Evolutionary conservation across 306 rosid genomes (phyloP).

Genomic region (Gastrolobium villosum): DNA sequence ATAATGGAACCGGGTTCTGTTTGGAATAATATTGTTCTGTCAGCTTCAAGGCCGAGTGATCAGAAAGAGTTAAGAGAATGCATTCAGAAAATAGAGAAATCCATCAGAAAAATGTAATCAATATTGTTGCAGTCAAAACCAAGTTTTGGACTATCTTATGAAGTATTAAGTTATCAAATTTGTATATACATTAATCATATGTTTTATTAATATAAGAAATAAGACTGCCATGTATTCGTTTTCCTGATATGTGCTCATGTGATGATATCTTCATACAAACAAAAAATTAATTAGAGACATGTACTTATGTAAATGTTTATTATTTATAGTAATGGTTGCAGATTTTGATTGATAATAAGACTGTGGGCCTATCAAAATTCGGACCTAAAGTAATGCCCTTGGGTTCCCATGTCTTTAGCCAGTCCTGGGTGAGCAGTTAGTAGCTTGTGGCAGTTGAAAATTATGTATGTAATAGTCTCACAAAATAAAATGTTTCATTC

Average conservation of each 20-base stretch:
- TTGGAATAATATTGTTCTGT: constrained; percentile 70
- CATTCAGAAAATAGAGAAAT: constrained; percentile 64
- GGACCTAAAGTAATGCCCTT: no score
- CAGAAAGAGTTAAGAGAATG: constrained; percentile 62
- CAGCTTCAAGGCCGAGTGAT: constrained; percentile 60
- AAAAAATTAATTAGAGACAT: no score
- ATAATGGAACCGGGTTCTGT: constrained; percentile 58
- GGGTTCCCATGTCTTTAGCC: no score
- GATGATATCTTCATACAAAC: no score
- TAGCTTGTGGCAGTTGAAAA: no score
- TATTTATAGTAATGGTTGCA: no score
- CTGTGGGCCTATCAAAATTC: no score
- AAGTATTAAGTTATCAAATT: not conserved
- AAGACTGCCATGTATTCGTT: not conserved
- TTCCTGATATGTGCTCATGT: not conserved
- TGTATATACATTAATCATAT: not conserved
- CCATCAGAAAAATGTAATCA: constrained; percentile 18
- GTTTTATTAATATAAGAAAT: not conserved
- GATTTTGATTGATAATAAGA: no score
- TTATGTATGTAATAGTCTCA: no score
- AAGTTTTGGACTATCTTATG: not conserved
- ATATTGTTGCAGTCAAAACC: constrained; percentile 2
- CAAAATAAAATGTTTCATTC: no score
- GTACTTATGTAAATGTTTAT: no score
- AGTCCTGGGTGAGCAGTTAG: no score